phyloP scores from a whole-genome alignment of 257 asterid species.

The Scutellaria baicalensis region DNA sequence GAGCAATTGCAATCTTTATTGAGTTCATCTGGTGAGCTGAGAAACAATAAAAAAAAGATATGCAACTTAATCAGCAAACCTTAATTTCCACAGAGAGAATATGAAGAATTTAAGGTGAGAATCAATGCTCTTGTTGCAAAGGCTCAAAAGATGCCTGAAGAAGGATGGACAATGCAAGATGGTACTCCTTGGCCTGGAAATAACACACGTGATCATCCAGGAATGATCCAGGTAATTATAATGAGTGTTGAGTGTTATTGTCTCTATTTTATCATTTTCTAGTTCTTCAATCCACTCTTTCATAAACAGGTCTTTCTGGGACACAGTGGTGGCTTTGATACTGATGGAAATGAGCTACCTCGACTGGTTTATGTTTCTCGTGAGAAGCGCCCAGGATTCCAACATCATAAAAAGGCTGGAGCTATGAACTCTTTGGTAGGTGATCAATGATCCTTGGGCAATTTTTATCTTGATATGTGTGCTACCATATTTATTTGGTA shows the following conservation, averaged over 20 bases:
- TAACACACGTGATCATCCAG: constrained; percentile 65
- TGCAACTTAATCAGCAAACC: constrained; percentile 5
- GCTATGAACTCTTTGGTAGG: constrained; percentile 89
- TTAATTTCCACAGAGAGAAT: constrained; percentile 51
- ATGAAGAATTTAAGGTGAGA: constrained; percentile 66
- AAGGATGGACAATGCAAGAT: constrained; percentile 85
- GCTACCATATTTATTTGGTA: neutral
- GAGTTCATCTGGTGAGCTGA: neutral
- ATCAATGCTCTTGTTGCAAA: constrained; percentile 69
- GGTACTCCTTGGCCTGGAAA: constrained; percentile 86
- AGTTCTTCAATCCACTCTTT: neutral
- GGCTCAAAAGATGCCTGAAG: constrained; percentile 81
- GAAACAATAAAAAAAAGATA: neutral
- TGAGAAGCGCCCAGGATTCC: constrained; percentile 79
- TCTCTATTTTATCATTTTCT: neutral
- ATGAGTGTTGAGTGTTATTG: neutral
- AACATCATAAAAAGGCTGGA: constrained; percentile 87
- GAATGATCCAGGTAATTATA: constrained; percentile 60
- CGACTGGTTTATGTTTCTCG: constrained; percentile 79
- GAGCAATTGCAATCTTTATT: neutral
- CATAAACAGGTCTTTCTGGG: constrained; percentile 60
- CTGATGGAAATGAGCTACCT: constrained; percentile 74
- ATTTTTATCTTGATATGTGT: neutral
- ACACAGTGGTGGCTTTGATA: constrained; percentile 60
- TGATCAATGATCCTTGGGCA: neutral